Base-by-base conservation (phyloP, 2,329 filamentous ascomycete genomes). In the Pezicula radicicola region DNA sequence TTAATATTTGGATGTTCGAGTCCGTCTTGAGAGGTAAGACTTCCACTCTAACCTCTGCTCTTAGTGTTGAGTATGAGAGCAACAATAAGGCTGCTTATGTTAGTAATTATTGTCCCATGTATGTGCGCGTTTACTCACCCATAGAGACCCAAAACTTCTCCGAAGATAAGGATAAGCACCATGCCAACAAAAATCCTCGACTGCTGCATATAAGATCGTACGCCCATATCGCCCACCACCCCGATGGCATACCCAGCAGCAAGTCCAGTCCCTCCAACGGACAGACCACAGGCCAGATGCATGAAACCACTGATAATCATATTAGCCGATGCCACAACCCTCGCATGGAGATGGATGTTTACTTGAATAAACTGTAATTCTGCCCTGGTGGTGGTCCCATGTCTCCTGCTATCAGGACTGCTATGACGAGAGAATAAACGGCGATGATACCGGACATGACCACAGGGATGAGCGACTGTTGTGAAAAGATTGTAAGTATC, bases 361-460 rank as follows among this genome's bases (percentile, higher is more conserved):
- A 89, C 85, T 82, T 87, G 75, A 94, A 99, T 59, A 97, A 77
- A 66, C 85, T 91, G 75, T 96, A 96, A 67, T 79, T 69, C 60
- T 80, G 75, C 18, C 74, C 74, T 15, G 81, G 78, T 52, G 87
- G 88, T 27, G 91, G 89, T 46, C 79, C 81, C 70, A 97, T 84
- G 70, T 96, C 91, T 72, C 91, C 88, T 51, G 91, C 90, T 70
- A 99, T 99, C 62, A 99, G 83, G 66, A 99, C 94, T 16, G 93
- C 89, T 62, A 99, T 92, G 66, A 99, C 94, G 63, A 99, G 88
- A 48, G 92, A 90, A 75, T 99, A 99, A 61, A 99, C 94, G 53
- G 94, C 94, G 66, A 99, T 91, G 69, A 99, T 99, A 83, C 94
- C 94, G 63, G 94, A 96, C 94, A 99, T 99, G 77, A 99, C 87